Base-by-base conservation (phyloP, 208 protist species). In the Wallacemonas collosoma region DNA sequence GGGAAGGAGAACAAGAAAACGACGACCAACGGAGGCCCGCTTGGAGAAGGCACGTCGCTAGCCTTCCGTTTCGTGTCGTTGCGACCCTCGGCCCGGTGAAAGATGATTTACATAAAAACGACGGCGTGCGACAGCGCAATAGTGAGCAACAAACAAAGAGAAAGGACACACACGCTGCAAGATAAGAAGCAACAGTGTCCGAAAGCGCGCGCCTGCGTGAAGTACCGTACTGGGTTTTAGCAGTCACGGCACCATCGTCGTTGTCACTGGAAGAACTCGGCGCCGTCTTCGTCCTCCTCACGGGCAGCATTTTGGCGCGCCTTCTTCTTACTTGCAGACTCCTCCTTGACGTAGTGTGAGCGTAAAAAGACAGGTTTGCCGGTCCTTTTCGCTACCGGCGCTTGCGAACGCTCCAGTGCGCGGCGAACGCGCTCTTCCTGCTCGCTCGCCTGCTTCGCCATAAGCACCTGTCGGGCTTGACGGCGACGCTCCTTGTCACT, bases 291-390 rank as follows among this genome's bases (percentile, higher is more conserved):
- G 45, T 87, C 82, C 36, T 54, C 17, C 2, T 72, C 61, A 51
- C 62, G 45, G 5, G 68, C 73, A 51, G 70, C 84, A 44, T 74
- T 76, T 65, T 71, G 69, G 48, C 80, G 45, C 48, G 35, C 64
- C 67, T 71, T 77, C 74, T 80, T 74, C 51, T 77, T 70, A 41
- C 77, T 83, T 9, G 79, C 58, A 15, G 82, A 60, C 53, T 69
- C 76, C 54, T 80, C 65, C 51, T 74, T 75, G n/a, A 65, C 48
- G 9, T 85, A 65, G 51, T 87, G 86, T 12, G 94, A 98, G 47
- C 94, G 86, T 61, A 79, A 89, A 63, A 96, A 85, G 5, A 98
- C 85, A 12, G 84, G 91, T 73, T 96, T 97, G 26, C 93, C 93
- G 0, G 77, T 78, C 44, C 73, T 79, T 68, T 83, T 72, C 39